Evolutionary conservation across 495 filamentous ascomycete species (phyloP), one percentile per base, ranked within the genome.

Genomic region (Parathielavia hyrcaniae): DNA sequence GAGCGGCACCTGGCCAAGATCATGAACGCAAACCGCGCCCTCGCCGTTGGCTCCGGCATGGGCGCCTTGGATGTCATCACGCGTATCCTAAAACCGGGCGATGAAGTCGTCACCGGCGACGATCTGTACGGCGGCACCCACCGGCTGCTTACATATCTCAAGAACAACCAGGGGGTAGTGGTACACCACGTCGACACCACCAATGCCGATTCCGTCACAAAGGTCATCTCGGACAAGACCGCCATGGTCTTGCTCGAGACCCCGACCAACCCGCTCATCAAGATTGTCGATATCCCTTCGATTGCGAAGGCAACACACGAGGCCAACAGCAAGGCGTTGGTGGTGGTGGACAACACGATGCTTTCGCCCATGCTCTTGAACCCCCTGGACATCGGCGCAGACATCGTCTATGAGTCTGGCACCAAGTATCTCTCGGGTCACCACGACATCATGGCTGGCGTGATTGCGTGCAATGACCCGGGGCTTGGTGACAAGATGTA

Each of bases 141-240:
- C 76, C 85, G 93, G 50, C 80, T 98, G 47, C 82, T 98, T 47
- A 96, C 91, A 71, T 97, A 90, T 69, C 80, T 98, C 50, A 81
- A 88, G 19, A 86, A 88, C 48, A 85, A 95, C 71, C 82, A 86
- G 59, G 92, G 88, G 36, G 96, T 98, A 52, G 77, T 89, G 43
- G 95, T 98, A 14, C 90, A 96, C 75, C 95, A 98, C 68, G 89
- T 97, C 66, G 92, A 98, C 77, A 95, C 92, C 14, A 97, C 93
- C 53, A 65, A 80, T 10, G 78, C 85, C 12, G 82, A 86, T 36
- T 77, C 73, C 41, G 89, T 98, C 12, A 71, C 69, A 50, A 74
- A 77, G n/a, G 83, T 86, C 8, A 69, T 97, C 47, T 85, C 69
- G 55, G 65, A 76, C 17, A 96, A 91, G 76, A 97, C 93, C 5